phyloP scores from a whole-genome alignment of 192 early-diverging fungal species.

The Polychytrium aggregatum region DNA sequence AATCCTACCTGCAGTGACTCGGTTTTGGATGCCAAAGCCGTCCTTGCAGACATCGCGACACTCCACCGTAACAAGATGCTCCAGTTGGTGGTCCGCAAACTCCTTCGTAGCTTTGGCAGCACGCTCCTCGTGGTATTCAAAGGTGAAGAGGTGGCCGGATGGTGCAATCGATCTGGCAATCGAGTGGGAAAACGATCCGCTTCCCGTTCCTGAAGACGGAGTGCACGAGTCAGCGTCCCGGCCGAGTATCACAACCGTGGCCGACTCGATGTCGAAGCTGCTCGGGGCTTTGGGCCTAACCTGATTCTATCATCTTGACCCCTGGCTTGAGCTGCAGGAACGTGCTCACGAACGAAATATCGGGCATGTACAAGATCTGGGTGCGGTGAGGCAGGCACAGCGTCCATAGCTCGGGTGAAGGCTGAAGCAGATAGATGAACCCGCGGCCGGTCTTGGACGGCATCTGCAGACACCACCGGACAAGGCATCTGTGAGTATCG shows the following conservation, averaged over 20 bases:
- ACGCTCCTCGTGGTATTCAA: slow-evolving; percentile 84
- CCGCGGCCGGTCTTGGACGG: slow-evolving; percentile 49
- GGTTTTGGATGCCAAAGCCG: slow-evolving; percentile 67
- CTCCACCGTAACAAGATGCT: slow-evolving; percentile 53
- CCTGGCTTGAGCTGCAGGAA: slow-evolving; percentile 80
- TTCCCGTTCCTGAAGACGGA: slow-evolving; percentile 58
- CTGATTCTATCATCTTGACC: slow-evolving; percentile 74
- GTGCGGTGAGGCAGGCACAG: slow-evolving; percentile 84
- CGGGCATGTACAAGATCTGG: slow-evolving; percentile 90
- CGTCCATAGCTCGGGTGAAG: slow-evolving; percentile 96
- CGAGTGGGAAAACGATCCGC: slow-evolving; percentile 96
- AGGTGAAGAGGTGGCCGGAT: slow-evolving; percentile 79
- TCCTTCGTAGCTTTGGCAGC: slow-evolving; percentile 55
- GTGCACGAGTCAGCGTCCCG: not conserved
- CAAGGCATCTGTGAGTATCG: no score
- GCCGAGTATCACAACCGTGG: no score
- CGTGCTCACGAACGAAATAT: slow-evolving; percentile 82
- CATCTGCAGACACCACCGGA: slow-evolving; percentile 34
- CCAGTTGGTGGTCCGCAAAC: slow-evolving; percentile 67
- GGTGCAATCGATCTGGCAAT: slow-evolving; percentile 81
- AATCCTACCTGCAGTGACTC: slow-evolving; percentile 72
- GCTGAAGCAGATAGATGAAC: slow-evolving; percentile 75
- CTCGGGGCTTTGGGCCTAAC: no score
- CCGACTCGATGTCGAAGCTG: no score
- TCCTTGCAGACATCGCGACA: slow-evolving; percentile 81